Evolutionary conservation across 441 rosid genomes (phyloP), one percentile per base, ranked within the genome.

Genomic region (Erodium chrysanthum): DNA sequence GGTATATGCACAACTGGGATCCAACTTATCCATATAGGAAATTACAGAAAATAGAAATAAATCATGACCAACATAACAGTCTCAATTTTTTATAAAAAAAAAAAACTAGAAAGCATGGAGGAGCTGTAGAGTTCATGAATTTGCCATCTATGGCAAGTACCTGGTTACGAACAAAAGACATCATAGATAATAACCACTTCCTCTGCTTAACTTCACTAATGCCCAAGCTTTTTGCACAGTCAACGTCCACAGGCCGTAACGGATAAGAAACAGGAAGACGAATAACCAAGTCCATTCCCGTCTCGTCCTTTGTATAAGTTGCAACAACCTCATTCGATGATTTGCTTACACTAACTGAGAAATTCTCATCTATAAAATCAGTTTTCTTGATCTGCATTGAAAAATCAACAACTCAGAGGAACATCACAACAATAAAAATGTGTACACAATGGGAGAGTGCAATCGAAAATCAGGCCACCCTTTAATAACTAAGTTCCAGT

Each of bases 141-240:
- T 5, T 12, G 35, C 25, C 59, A 64, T 40, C 20, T 9, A 60
- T 65, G 74, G 68, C 61, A 67, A 71, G 60, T 79, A 91, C 98
- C 98, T 91, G 98, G 78, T 85, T 91, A 64, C 97, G 93, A 70
- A 91, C 92, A 78, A 94, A 88, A 81, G 83, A 52, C 84, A 80
- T 87, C 98, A 89, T 89, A 46, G 98, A 94, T 95, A 94, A 85
- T 73, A 89, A 75, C 98, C 97, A 91, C 77, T 89, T 94, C 81
- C 98, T 85, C 83, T 89, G 97, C 83, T 91, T 94, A 58, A 89
- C 96, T 64, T 94, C 96, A 59, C 89, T 86, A 50, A 94, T 88
- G 69, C 97, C 98, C 20, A 91, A 79, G 79, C 96, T 94, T 87
- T 88, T 88, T 75, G 82, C 73, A 77, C 97, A 89, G 15, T 81